Base-by-base conservation (phyloP, 371 early-diverging fungal species). In the Circinella minor region DNA sequence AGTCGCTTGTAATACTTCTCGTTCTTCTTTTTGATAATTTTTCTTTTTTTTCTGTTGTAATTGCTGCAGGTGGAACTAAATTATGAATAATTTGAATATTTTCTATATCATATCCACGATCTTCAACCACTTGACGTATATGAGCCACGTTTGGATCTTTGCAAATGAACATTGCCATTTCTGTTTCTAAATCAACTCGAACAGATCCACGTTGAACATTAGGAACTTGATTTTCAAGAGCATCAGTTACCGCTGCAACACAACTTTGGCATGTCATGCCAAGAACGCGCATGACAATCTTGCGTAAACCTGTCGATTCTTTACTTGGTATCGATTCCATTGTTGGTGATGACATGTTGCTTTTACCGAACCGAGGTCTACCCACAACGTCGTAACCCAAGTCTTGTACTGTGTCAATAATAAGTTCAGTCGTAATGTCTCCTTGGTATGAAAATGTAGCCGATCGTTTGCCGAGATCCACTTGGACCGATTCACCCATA, bases 311-410 rank as follows among this genome's bases (percentile, higher is more conserved):
- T 7, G 34, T 63, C 10, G 64, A 27, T 60, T 65, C 20, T 37
- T 13, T 39, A 14, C 11, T 37, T 13, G 34, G 55, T 17, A 43
- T 15, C 36, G 64, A 51, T 39, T 20, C 55, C 27, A 20, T 46
- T 61, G 63, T 47, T 55, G 38, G n/a, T 27, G 17, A 37, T 18
- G 39, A 36, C 63, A 36, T n/a, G n/a, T 63, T n/a, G 15, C 51
- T 65, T 27, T 62, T 6, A 11, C n/a, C 70, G 49, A 78, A 71
- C 3, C 71, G 67, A 8, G 78, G 80, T 43, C 51, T 57, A 17
- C 75, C 74, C 5, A 67, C 75, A 46, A 86, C 76, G 55, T 91
- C 92, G 76, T 90, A 93, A 3, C 92, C 92, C 11, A 86, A 69
- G 14, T 89, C 89, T 65, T 90, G 86, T 49, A 93, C 80, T 0